These are phyloP conservation scores for Diaporthe nobilis DNA, from an alignment of 2,329 filamentous ascomycete genomes.

Conservation along the genomic window DNA sequence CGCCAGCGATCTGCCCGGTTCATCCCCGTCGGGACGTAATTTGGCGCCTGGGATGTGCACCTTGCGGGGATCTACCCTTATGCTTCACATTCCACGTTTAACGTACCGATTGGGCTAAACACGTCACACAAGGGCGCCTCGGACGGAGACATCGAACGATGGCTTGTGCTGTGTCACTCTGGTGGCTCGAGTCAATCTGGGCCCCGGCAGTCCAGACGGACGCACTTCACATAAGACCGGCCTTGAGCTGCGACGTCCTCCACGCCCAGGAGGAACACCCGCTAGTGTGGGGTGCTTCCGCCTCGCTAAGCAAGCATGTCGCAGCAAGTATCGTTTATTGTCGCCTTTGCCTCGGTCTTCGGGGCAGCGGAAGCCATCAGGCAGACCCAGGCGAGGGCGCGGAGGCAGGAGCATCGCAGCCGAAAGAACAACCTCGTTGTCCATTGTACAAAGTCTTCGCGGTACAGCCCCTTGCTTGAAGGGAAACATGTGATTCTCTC, in stretches of 20 bases:
- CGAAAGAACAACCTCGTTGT: conserved; percentile 63
- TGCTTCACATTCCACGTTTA: conserved; percentile 30
- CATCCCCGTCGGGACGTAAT: conserved; percentile 13
- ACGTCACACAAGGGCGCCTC: conserved; percentile 33
- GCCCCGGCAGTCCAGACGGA: conserved; percentile 18
- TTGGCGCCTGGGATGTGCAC: neutral
- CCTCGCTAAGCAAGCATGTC: conserved; percentile 26
- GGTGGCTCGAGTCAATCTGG: conserved; percentile 34
- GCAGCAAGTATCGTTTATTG: conserved; percentile 50
- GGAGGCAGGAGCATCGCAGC: conserved; percentile 62
- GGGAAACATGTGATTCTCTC: conserved; percentile 61
- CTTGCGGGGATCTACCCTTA: conserved; percentile 29
- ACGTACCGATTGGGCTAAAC: conserved; percentile 35
- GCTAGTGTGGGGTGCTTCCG: conserved; percentile 20
- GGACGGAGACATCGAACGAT: conserved; percentile 40
- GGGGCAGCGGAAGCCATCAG: conserved; percentile 63
- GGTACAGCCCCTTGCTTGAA: conserved; percentile 59
- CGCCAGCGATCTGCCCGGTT: conserved; percentile 21
- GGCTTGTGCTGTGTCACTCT: conserved; percentile 22
- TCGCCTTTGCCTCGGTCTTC: conserved; percentile 59
- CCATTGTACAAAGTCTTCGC: conserved; percentile 62
- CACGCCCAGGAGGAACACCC: neutral
- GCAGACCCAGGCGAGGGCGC: conserved; percentile 60
- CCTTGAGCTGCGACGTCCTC: conserved; percentile 25
- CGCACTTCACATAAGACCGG: conserved; percentile 33